Evolutionary conservation across 2,329 filamentous ascomycete genomes (phyloP).

Genomic region (Nigrograna mackinnonii): DNA sequence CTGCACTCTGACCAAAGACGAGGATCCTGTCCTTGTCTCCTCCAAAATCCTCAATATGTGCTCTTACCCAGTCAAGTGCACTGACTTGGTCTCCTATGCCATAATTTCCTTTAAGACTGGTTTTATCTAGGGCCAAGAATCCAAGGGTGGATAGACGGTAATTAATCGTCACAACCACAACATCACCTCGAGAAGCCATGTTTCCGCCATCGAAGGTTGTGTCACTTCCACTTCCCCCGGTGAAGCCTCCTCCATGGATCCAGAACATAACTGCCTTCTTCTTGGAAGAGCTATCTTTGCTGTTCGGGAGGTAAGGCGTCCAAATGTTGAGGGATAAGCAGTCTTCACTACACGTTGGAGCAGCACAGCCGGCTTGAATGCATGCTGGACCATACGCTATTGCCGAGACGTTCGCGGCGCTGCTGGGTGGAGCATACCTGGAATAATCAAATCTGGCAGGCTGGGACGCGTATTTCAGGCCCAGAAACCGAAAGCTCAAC

Average conservation of each 20-base stretch:
- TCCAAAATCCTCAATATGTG: conserved; percentile 42
- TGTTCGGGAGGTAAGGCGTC: conserved; percentile 43
- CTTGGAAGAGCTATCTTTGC: conserved; percentile 9
- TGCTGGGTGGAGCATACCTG: conserved; percentile 35
- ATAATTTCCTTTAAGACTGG: conserved; percentile 53
- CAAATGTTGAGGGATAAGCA: conserved; percentile 48
- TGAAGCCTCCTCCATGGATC: conserved; percentile 51
- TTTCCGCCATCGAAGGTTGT: conserved; percentile 51
- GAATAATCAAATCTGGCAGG: conserved; percentile 53
- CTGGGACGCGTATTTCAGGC: conserved; percentile 51
- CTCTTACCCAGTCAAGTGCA: conserved; percentile 54
- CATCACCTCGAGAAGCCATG: conserved; percentile 50
- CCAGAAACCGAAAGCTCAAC: conserved; percentile 56
- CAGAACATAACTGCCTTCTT: conserved; percentile 53
- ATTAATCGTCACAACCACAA: conserved; percentile 49
- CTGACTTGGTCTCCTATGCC: conserved; percentile 55
- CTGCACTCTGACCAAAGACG: conserved; percentile 42
- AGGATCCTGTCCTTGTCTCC: conserved; percentile 39
- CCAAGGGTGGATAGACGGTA: conserved; percentile 44
- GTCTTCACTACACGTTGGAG: conserved; percentile 43
- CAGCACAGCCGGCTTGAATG: conserved; percentile 38
- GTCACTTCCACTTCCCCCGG: conserved; percentile 46
- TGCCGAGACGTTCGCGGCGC: conserved; percentile 36
- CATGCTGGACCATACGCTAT: conserved; percentile 43
- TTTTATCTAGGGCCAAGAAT: conserved; percentile 42